These are phyloP conservation scores for Ophidiomyces ophidiicola DNA, from an alignment of 2,329 filamentous ascomycete species.

Conservation along the genomic window DNA sequence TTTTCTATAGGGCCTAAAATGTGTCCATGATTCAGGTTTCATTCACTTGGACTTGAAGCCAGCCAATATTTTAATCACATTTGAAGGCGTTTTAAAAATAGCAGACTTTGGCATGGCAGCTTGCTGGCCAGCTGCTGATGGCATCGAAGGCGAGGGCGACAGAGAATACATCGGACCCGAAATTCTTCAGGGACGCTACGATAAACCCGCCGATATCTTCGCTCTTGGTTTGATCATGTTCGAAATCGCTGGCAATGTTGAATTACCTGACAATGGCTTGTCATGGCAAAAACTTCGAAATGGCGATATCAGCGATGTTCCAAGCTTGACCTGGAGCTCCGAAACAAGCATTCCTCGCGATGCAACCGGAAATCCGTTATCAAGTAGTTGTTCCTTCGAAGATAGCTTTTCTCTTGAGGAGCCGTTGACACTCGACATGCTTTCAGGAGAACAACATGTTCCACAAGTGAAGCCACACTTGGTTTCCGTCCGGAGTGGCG, in stretches of 20 bases:
- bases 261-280: slow-evolving; percentile 81
- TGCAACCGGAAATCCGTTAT: slow-evolving; percentile 56
- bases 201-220: slow-evolving; percentile 88
- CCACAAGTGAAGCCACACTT: slow-evolving; percentile 2
- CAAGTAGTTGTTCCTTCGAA: slow-evolving; percentile 34
- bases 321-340: slow-evolving; percentile 69
- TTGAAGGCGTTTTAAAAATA: slow-evolving; percentile 54
- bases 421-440: slow-evolving; percentile 6
- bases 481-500: slow-evolving; percentile 36
- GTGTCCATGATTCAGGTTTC: slow-evolving; percentile 80
- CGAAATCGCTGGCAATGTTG: slow-evolving; percentile 87
- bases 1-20: slow-evolving; percentile 58
- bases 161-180: slow-evolving; percentile 94
- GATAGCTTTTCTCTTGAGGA: slow-evolving; percentile 30
- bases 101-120: slow-evolving; percentile 63
- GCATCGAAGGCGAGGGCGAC: slow-evolving; percentile 84
- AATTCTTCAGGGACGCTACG: slow-evolving; percentile 71
- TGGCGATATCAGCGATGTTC: slow-evolving; percentile 79
- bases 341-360: slow-evolving; percentile 62
- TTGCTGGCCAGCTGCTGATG: slow-evolving; percentile 59
- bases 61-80: slow-evolving; percentile 54
- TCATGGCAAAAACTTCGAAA: slow-evolving; percentile 83
- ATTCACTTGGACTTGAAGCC: slow-evolving; percentile 57
- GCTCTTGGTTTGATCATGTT: slow-evolving; percentile 88
- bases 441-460: slow-evolving; percentile 5